Conservation (phyloP, 495 filamentous ascomycete species). For the Hypoxylon fuscum region DNA sequence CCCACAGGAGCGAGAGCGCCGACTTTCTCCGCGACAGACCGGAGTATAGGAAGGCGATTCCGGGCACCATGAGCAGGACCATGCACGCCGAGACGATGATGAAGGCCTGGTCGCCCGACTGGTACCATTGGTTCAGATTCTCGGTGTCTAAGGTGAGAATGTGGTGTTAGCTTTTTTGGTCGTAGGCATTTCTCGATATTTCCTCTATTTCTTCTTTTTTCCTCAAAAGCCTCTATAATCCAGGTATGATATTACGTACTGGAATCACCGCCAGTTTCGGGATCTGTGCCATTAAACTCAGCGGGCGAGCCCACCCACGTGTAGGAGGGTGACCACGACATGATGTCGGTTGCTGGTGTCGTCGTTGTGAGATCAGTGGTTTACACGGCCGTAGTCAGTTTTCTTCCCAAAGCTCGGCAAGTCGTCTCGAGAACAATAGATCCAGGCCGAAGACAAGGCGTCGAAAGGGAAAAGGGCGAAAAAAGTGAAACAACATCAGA, state of each 20-base stretch:
- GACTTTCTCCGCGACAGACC: slow-evolving; percentile 96
- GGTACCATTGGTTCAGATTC: slow-evolving; percentile 89
- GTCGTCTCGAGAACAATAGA: too few relatives aligned
- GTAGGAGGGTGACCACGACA: slow-evolving; percentile 70
- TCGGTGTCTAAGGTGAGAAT: slow-evolving; percentile 61
- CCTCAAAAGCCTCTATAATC: not conserved
- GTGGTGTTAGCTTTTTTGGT: slow-evolving; percentile 21
- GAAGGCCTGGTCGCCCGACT: slow-evolving; percentile 73
- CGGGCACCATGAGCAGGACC: slow-evolving; percentile 95
- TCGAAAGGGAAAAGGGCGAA: slow-evolving; percentile 2
- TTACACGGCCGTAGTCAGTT: not conserved
- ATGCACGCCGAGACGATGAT: slow-evolving; percentile 92
- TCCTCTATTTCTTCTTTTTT: slow-evolving; percentile 5
- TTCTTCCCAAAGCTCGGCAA: not conserved
- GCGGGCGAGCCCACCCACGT: slow-evolving; percentile 82
- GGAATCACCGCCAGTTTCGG: slow-evolving; percentile 78
- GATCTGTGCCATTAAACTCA: slow-evolving; percentile 77
- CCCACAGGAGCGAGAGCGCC: slow-evolving; percentile 94
- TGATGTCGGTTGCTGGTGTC: slow-evolving; percentile 36
- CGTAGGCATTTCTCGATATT: slow-evolving; percentile 1
- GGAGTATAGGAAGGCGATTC: slow-evolving; percentile 97
- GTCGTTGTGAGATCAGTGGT: not conserved
- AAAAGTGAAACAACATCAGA: slow-evolving; percentile 3
- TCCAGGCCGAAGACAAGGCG: slow-evolving; percentile 4
- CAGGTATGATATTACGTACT: slow-evolving; percentile 61